Base-by-base conservation (phyloP, 352 stramenopile species). In the Phytophthora pini region DNA sequence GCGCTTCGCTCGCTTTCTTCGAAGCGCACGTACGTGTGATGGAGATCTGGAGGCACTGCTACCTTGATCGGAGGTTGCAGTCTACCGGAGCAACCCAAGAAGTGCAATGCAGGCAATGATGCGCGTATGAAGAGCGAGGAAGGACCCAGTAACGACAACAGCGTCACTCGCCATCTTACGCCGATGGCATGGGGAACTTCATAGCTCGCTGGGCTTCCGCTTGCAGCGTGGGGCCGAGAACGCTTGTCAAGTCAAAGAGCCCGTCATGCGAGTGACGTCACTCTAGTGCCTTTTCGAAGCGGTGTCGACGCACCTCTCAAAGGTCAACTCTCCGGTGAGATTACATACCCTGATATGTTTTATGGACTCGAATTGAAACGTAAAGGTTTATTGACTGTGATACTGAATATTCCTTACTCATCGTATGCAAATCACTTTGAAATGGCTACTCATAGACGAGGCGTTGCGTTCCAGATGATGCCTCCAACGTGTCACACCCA, bases 1-100 rank as follows among this genome's bases (percentile, higher is more conserved):
- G 51, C 51, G 59, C 59, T 62, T 67, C 57, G 29, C 48, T 59
- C 31, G 57, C 22, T 65, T 65, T 61, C 52, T 46, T 68, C 52
- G 59, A 61, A 56, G 10, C 43, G 44, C 39, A 66, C 39, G 58
- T 51, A 53, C 9, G 59, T 12, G 48, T 31, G 38, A 32, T 49
- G 38, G 47, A 45, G 52, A 39, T 56, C 44, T 65, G 47, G 47
- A 24, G 29, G 20, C 15, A 31, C 24, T 26, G 24, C n/a, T 22
- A 43, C 7, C n/a, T 43, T 15, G 38, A 43, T 22, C 13, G 38
- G 1, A 43, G 13, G 12, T 7, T 4, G 3, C 8, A 15, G 20
- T 8, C 15, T 32, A 0, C 43, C 8, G 8, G 12, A 31, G 5
- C 32, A 54, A 3, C 31, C 27, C 8, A 26, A 29, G 47, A 49